These are phyloP conservation scores for Solanum gracilifrons DNA, from an alignment of 257 asterid genomes.

Conservation along the genomic window DNA sequence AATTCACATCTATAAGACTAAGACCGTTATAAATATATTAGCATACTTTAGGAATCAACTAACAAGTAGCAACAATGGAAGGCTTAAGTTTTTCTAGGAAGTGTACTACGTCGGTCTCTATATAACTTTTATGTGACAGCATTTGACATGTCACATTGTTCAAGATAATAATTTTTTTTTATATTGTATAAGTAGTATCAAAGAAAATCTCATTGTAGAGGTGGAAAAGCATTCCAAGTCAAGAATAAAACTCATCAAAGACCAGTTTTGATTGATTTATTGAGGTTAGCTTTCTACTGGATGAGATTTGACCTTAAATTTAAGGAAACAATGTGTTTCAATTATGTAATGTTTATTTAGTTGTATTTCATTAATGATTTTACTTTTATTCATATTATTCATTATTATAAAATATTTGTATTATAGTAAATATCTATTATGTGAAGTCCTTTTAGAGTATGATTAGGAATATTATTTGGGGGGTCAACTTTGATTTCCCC, in stretches of 20 bases:
- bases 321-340: too few relatives aligned
- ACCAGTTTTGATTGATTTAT: neutral
- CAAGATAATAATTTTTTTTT: neutral
- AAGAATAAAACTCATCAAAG: neutral
- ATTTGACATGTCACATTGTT: neutral
- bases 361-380: too few relatives aligned
- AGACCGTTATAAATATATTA: neutral
- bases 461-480: too few relatives aligned
- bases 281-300: neutral
- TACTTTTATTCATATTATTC: too few relatives aligned
- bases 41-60: neutral
- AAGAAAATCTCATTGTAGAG: neutral
- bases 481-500: too few relatives aligned
- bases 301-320: too few relatives aligned
- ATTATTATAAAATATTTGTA: too few relatives aligned
- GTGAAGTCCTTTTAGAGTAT: too few relatives aligned
- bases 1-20: neutral
- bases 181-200: neutral
- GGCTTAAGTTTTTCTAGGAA: neutral
- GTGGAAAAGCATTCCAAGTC: neutral
- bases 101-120: neutral
- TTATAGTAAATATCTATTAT: too few relatives aligned
- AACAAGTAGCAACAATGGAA: neutral
- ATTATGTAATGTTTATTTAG: too few relatives aligned
- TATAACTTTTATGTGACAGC: too few relatives aligned